Evolutionary conservation across 1,139 yeast genomes (phyloP), one percentile per base, ranked within the genome.

Genomic region (Magnusiomyces fungicola): DNA sequence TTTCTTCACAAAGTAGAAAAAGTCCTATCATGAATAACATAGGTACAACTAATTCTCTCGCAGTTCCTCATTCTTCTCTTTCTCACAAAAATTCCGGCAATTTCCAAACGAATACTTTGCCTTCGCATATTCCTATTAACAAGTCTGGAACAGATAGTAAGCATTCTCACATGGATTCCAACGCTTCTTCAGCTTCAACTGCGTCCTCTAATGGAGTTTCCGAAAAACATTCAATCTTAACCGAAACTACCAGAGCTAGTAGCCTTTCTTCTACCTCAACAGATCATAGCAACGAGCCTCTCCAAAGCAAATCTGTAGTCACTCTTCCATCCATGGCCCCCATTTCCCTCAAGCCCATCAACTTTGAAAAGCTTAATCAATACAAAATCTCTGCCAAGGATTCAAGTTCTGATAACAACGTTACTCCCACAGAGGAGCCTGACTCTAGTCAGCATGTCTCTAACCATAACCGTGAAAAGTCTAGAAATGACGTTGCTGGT

Each of bases 181-280:
- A 37, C 22, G 41, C 41, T 21, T 37, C 41, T 10, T 21, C 41
- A 22, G 7, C 22, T 3, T 37, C 44, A 29, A 21, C 25, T 12
- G 22, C 27, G 10, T 37, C 25, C 22, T 22, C 27, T 10, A 21
- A 18, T 21, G 33, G 19, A 16, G 22, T 4, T 19, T 41, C 36
- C 16, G 44, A 41, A 7, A 41, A 41, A 27, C 9, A 6, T 14
- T 29, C 36, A 10, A 24, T 27, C 12, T 16, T 41, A 7, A n/a
- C 36, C 9, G 25, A 27, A n/a, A 27, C 18, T 7, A 25, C 44
- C n/a, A 10, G 36, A 41, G 18, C 44, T 4, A 41, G 44, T 24
- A 41, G 44, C 12, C 10, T 29, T 25, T 41, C 44, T 3, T 41
- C 44, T 18, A 36, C 23, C 2, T 41, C n/a, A 18, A 21, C 41